Evolutionary conservation across 371 early-diverging fungal species (phyloP), one percentile per base, ranked within the genome.

Genomic region (Blakeslea trispora): DNA sequence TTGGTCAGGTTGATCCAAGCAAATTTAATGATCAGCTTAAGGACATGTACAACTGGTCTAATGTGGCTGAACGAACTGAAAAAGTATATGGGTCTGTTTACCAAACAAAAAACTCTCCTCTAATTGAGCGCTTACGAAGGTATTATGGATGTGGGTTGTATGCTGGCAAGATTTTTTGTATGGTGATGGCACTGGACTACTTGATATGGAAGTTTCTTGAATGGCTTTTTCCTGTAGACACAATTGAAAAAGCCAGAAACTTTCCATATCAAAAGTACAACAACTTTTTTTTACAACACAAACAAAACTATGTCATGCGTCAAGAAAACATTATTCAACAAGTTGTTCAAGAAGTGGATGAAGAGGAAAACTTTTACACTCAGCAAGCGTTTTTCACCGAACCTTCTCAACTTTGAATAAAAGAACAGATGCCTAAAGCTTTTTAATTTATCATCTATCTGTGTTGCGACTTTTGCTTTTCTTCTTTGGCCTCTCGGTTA

Each of bases 31-130:
- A 85, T 35, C 83, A 89, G 51, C 87, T 98, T 15, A 87, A 89
- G 63, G 84, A 86, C 46, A 96, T 96, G 95, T 98, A 98, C 68
- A 90, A 88, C 65, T 98, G 99, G 99, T 81, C 82, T 21, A 89
- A 98, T 64, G 94, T 98, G 23, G 96, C 97, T 4, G 88, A 90
- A 60, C 72, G 98, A 35, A 97, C 97, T 0, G 97, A 96, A 74
- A 79, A 75, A 66, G 91, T 94, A 5, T 95, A 95, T 63, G 76
- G 79, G 24, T 70, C 79, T 43, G 86, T 93, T 23, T 81, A 83
- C 32, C 71, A 84, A 57, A 68, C 81, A 24, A 79, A 75, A 42
- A 80, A 75, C 34, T 83, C 89, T 7, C 86, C 95, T 4, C 78
- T 95, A 51, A 87, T 93, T 40, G 96, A 96, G 59, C 74, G 98